phyloP scores from a whole-genome alignment of 1,284 basidiomycete species.

The Cryptococcus hybrid region DNA sequence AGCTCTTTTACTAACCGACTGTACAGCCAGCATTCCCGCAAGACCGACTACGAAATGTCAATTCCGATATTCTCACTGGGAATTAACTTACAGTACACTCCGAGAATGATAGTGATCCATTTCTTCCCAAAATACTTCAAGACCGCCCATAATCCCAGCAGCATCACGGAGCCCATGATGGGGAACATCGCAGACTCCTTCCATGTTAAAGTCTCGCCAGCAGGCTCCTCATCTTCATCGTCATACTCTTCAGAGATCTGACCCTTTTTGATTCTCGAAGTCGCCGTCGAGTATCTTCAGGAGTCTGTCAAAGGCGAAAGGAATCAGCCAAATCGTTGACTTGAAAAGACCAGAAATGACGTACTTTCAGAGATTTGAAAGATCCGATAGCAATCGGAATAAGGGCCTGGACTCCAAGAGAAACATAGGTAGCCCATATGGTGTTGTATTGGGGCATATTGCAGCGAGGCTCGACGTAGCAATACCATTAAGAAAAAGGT shows the following conservation, averaged over 20 bases:
- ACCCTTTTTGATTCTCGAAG: conserved; percentile 8
- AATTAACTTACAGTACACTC: conserved; percentile 62
- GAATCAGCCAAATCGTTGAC: conserved; percentile 9
- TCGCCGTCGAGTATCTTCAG: conserved; percentile 24
- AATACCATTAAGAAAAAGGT: background rate
- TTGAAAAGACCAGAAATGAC: conserved; percentile 13
- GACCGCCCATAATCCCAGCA: conserved; percentile 38
- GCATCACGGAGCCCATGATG: conserved; percentile 41
- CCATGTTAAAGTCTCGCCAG: conserved; percentile 44
- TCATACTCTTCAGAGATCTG: conserved; percentile 30
- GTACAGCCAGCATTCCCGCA: conserved; percentile 45
- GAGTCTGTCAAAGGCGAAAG: conserved; percentile 26
- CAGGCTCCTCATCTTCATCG: conserved; percentile 33
- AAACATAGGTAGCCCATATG: conserved; percentile 27
- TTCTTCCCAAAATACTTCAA: conserved; percentile 68
- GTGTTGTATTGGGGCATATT: conserved; percentile 10
- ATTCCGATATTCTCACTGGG: background rate
- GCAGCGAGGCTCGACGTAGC: background rate
- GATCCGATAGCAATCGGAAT: conserved; percentile 47
- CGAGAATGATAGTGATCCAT: conserved; percentile 63
- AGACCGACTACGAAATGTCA: conserved; percentile 26
- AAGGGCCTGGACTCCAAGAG: conserved; percentile 43
- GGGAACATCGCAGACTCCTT: conserved; percentile 45
- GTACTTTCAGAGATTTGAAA: conserved; percentile 46
- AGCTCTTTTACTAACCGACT: conserved; percentile 31